Conservation (phyloP, 192 early-diverging fungal species). For the Podila horticola region DNA sequence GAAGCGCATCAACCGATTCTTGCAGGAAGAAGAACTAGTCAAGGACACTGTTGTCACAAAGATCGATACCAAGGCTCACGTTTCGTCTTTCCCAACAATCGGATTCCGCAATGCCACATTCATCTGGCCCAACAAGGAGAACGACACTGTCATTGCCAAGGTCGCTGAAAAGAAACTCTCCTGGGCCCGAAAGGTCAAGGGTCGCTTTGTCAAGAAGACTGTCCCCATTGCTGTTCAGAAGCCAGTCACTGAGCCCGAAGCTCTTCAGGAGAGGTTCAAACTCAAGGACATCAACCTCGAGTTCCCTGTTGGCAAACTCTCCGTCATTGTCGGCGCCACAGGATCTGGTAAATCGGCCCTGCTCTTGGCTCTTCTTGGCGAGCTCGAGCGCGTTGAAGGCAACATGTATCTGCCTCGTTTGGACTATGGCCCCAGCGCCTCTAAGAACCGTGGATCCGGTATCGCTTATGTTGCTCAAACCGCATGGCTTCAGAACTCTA, state of each 20-base stretch:
- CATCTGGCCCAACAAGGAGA: constrained; percentile 39
- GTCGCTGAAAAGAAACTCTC: constrained; percentile 10
- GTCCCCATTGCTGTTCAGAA: neutral
- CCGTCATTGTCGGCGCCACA: constrained; percentile 87
- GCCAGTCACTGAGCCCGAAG: constrained; percentile 9
- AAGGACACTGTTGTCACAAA: constrained; percentile 23
- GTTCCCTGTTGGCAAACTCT: constrained; percentile 76
- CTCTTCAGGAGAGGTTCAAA: constrained; percentile 51
- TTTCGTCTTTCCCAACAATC: constrained; percentile 65
- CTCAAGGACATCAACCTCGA: constrained; percentile 70
- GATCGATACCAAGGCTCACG: constrained; percentile 54
- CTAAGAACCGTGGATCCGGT: constrained; percentile 54
- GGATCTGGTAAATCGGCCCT: constrained; percentile 90
- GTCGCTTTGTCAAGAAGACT: constrained; percentile 23
- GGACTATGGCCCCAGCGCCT: constrained; percentile 17
- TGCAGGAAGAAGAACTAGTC: constrained; percentile 78
- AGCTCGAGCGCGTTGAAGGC: constrained; percentile 67
- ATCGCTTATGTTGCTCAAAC: constrained; percentile 87
- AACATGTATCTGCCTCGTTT: constrained; percentile 54
- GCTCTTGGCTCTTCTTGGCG: constrained; percentile 84
- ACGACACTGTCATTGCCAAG: constrained; percentile 47
- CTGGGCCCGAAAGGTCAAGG: constrained; percentile 13
- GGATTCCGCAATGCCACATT: constrained; percentile 31
- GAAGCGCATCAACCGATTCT: constrained; percentile 74
- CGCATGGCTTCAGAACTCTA: constrained; percentile 74